Evolutionary conservation across 1,139 yeast species (phyloP), one percentile per base, ranked within the genome.

Genomic region (Pichia sp.): DNA sequence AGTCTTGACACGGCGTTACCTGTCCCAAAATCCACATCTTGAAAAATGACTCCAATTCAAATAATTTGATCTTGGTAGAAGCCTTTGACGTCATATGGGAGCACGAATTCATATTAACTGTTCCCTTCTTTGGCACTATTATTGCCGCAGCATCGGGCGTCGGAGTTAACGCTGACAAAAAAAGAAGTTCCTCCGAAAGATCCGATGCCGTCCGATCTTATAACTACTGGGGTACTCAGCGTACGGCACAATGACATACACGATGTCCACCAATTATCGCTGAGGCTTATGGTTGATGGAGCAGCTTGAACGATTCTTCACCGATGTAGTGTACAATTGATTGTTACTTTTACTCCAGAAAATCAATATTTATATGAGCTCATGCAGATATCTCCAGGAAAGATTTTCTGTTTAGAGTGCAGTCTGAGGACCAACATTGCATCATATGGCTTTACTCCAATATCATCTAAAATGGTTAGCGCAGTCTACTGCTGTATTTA

Each of bases 191-290:
- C 13, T 34, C 37, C 37, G 18, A 34, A 34, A 34, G 37, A 34
- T 34, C 18, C 21, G 18, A 34, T 34, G 37, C 18, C 37, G 37
- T 16, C 18, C 37, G 37, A 34, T 34, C 37, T 34, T 18, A 34
- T 34, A n/a, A 34, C 37, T 34, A 34, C n/a, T n/a, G 37, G 37
- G n/a, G 37, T 18, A 34, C 37, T 34, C 37, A 34, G 37, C 37
- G 37, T 34, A n/a, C 37, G 21, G 37, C 37, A 34, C 37, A 34
- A 34, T 34, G 18, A n/a, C 18, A 34, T n/a, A 34, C 37, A 34
- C n/a, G 18, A n/a, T 18, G 37, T 34, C 37, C 37, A 34, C 18
- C n/a, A 34, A 34, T n/a, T 16, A n/a, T 34, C 37, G 37, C 13
- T 34, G n/a, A 34, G 4, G 19, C 9, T 34, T 34, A 12, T 34